Evolutionary conservation across 257 asterid genomes (phyloP), one percentile per base, ranked within the genome.

Genomic region (Cynanchum wilfordii): DNA sequence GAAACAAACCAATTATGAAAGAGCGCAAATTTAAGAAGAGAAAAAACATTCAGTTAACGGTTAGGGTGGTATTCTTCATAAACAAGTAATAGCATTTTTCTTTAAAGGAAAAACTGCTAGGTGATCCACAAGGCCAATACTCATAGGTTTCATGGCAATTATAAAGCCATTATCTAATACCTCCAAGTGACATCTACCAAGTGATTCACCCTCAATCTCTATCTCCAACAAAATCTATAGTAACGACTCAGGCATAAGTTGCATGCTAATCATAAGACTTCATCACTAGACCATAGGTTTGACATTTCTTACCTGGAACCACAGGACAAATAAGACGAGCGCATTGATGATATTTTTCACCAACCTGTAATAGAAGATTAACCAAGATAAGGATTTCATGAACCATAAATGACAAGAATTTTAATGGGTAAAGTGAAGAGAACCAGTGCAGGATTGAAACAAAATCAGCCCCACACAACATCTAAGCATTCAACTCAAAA

Each of bases 271-370:
- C 25, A 63, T 15, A 30, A 5, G 44, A 60, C 67, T 29, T 3
- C 22, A 60, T 29, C 33, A 29, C 15, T 33, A 24, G 25, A 36
- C 68, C 13, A 63, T 6, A 36, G 27, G 38, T 63, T n/a, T 30
- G 44, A 60, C 22, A 16, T n/a, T 54, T 55, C 70, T 49, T 80
- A 83, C 87, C 82, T 75, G 50, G 75, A 59, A 29, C 71, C 15
- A 27, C 63, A 42, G 79, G 85, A 58, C 70, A 70, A 66, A 83
- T 38, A 73, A 80, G 67, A 30, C 40, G 76, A 55, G 77, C 81
- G 75, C 73, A 76, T 16, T 62, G 75, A 19, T 6, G 50, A 52
- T 4, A 12, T 52, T 33, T n/a, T 42, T 57, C 70, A 78, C 70
- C 78, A 67, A 40, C 79, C 85, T 83, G 60, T 57, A 65, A 27